Base-by-base conservation (phyloP, 2,329 filamentous ascomycete species). In the Ophiocordyceps camponoti-rufipedis region DNA sequence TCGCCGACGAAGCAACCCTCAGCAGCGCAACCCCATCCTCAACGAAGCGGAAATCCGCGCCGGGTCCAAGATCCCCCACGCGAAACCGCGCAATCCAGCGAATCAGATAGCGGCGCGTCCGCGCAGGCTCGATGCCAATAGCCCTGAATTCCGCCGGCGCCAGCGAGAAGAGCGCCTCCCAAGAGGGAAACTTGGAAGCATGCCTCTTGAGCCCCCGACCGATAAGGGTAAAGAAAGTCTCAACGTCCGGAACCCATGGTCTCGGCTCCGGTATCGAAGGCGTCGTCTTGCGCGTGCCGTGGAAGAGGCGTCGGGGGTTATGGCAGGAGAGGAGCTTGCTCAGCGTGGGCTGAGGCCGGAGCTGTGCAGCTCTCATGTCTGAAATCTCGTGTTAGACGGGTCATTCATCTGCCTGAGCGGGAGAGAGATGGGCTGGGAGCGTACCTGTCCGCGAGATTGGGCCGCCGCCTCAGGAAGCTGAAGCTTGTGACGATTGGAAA, bases 181-280 rank as follows among this genome's bases (percentile, higher is more conserved):
- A 96, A 11, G 82, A 81, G 2, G 84, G 78, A 55, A 98, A 85
- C 63, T 96, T 96, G 63, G 76, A 71, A 43, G 82, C 75, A 67
- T 95, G 85, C 58, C 82, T 78, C 56, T 74, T 79, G 55, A 95
- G 78, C 54, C 80, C 80, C 51, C 91, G 88, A 54, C 91, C 91
- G 63, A 96, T 95, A 48, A 95, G 71, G 33, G 75, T 85, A 50
- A 96, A 80, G 64, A 98, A 94, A 14, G 88, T 91, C 54, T 72
- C 60, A 39, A 86, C 78, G 60, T 95, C 81, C 31, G 88, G 89
- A 38, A 94, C 80, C 55, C 94, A 87, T 1, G 86, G 85, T 35
- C 82, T 94, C 1, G 87, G 82, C 23, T 70, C 58, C 3, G 88
- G 88, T 31, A 76, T 65, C 7, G 58, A 54, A 13, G 57, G 49